These are phyloP conservation scores for Leptodermis oblonga DNA, from an alignment of 257 asterid species.

Conservation along the genomic window DNA sequence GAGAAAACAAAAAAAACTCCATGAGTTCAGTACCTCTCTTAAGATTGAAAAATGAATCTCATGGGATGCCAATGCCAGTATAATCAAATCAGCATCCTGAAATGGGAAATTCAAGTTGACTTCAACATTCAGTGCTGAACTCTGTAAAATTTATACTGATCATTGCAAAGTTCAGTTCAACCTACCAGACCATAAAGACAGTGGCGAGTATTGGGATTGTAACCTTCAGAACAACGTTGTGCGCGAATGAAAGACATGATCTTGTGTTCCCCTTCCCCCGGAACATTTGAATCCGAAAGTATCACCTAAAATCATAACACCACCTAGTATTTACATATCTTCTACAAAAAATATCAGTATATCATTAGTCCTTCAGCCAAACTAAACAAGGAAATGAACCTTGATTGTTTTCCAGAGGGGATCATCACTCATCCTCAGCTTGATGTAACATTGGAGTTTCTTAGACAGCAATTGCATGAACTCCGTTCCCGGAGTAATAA, in stretches of 20 bases:
- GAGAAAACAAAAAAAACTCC: background rate
- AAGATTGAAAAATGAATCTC: constrained; percentile 58
- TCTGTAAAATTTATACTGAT: background rate
- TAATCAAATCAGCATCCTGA: constrained; percentile 71
- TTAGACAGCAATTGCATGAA: constrained; percentile 44
- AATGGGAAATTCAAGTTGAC: background rate
- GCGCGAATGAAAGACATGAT: constrained; percentile 54
- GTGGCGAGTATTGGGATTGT: constrained; percentile 57
- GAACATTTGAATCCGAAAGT: constrained; percentile 62
- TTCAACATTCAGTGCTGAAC: background rate
- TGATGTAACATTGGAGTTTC: constrained; percentile 37
- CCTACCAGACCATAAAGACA: constrained; percentile 64
- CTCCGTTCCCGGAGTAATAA: constrained; percentile 62
- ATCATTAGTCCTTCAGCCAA: background rate
- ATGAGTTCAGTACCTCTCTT: constrained; percentile 44
- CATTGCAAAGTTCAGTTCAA: background rate
- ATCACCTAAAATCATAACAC: constrained; percentile 41
- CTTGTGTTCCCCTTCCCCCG: constrained; percentile 80
- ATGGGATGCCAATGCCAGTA: constrained; percentile 62
- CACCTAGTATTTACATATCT: background rate
- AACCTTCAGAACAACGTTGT: constrained; percentile 42
- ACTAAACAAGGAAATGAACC: constrained; percentile 27
- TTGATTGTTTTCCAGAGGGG: constrained; percentile 48
- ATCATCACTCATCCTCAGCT: constrained; percentile 24
- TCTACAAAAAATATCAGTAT: background rate